Percentiles rank a stretch among this genome's conserved stretches.
Evolutionary conservation across 495 filamentous ascomycete species (phyloP).

Genomic region (Trichoderma gamsii): DNA sequence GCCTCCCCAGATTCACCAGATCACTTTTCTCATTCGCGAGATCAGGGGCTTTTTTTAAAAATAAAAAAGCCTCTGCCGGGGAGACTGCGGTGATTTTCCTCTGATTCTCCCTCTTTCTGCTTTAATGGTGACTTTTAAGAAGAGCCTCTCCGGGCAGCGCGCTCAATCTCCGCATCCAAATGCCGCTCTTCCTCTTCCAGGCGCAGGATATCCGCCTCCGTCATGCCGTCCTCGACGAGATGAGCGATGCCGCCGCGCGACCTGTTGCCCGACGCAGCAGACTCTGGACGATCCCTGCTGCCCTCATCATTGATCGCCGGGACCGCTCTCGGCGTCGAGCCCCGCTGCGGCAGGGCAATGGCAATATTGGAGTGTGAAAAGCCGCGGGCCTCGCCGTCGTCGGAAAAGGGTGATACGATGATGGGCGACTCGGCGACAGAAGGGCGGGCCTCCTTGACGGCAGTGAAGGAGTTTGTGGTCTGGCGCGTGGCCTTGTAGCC

Average conservation of each 20-base stretch:
- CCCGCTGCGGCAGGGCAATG: constrained; percentile 13
- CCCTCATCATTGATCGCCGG: not conserved
- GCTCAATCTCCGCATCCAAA: constrained; percentile 43
- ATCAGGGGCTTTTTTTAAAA: no score
- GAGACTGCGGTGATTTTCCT: no score
- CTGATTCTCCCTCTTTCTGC: no score
- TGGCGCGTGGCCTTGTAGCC: constrained; percentile 21
- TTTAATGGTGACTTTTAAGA: no score
- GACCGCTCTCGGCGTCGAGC: not conserved
- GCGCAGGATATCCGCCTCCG: constrained; percentile 39
- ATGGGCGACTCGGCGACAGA: constrained; percentile 27
- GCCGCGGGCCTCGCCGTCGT: constrained; percentile 26
- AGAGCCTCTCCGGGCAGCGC: constrained; percentile 26
- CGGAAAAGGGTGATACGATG: constrained; percentile 34
- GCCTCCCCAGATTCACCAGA: not conserved
- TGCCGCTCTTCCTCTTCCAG: constrained; percentile 46
- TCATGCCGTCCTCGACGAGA: constrained; percentile 47
- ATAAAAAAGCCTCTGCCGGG: no score
- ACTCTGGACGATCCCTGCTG: constrained; percentile 27
- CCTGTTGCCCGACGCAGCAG: constrained; percentile 24
- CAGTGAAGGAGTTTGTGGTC: constrained; percentile 28
- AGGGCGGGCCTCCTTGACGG: constrained; percentile 34
- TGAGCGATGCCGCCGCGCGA: constrained; percentile 34
- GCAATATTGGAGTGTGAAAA: constrained; percentile 8
- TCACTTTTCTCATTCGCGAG: constrained; percentile 1